Evolutionary conservation across 179 eudicot genomes (phyloP).

Genomic region (Silene coronaria): DNA sequence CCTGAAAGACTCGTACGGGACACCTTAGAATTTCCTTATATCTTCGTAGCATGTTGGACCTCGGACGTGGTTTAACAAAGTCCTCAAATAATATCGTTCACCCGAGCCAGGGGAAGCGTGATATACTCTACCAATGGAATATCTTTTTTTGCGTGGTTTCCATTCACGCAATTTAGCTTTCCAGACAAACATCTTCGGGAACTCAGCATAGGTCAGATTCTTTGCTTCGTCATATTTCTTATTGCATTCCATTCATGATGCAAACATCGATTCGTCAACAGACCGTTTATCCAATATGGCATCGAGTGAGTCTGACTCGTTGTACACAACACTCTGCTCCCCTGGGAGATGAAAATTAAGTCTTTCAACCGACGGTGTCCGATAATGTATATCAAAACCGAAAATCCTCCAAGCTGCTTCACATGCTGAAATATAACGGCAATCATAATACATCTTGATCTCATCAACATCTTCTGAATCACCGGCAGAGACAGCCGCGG

Average conservation of each 20-base stretch:
- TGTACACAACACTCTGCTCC: neutral
- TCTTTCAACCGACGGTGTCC: neutral
- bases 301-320: neutral
- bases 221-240: neutral
- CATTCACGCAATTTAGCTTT: neutral
- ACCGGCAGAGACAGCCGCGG: neutral
- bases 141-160: neutral
- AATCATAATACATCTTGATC: neutral
- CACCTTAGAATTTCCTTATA: neutral
- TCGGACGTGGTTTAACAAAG: neutral
- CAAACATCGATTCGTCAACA: neutral
- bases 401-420: neutral
- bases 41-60: conserved; percentile 15
- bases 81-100: neutral
- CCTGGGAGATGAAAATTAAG: too few species aligned
- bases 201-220: neutral
- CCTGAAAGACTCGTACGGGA: neutral
- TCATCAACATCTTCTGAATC: neutral
- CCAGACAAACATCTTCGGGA: neutral
- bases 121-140: neutral
- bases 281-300: neutral
- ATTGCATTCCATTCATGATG: neutral
- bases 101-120: neutral
- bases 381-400: neutral
- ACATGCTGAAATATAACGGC: neutral